Evolutionary conservation across 2,329 filamentous ascomycete species (phyloP).

Genomic region (Hansfordia pulvinata): DNA sequence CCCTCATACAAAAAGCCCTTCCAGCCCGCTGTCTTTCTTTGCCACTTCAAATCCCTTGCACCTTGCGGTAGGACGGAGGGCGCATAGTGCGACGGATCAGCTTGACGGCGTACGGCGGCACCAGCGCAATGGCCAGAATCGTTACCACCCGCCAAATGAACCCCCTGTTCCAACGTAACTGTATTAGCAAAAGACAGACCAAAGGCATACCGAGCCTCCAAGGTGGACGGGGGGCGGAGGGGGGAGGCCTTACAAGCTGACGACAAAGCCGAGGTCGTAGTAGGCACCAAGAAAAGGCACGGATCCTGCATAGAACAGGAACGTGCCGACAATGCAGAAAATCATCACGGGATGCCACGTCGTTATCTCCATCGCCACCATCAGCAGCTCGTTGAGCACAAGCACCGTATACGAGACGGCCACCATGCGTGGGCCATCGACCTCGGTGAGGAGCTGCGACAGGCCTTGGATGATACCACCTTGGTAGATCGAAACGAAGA

Average conservation of each 20-base stretch:
- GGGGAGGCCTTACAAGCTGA: slow-evolving; percentile 42
- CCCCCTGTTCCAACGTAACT: slow-evolving; percentile 33
- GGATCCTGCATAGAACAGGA: slow-evolving; percentile 64
- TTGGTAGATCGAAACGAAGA: slow-evolving; percentile 88
- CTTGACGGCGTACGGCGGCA: slow-evolving; percentile 82
- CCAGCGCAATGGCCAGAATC: slow-evolving; percentile 65
- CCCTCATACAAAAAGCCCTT: slow-evolving; percentile 1
- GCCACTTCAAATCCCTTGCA: slow-evolving; percentile 48
- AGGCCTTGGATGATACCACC: slow-evolving; percentile 93
- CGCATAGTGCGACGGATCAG: slow-evolving; percentile 72
- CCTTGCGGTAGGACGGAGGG: slow-evolving; percentile 90
- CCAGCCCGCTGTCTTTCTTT: slow-evolving; percentile 9
- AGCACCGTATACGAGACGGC: slow-evolving; percentile 85
- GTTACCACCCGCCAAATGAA: slow-evolving; percentile 83
- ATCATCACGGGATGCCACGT: slow-evolving; percentile 97
- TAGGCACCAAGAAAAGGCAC: slow-evolving; percentile 83
- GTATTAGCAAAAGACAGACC: background rate
- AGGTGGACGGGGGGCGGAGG: background rate
- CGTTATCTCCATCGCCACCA: slow-evolving; percentile 93
- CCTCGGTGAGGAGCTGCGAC: slow-evolving; percentile 72
- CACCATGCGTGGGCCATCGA: slow-evolving; percentile 65
- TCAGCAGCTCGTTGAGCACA: slow-evolving; percentile 86
- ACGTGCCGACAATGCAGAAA: slow-evolving; percentile 68
- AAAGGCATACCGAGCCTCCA: background rate
- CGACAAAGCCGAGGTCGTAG: slow-evolving; percentile 71